These are phyloP conservation scores for Cyberlindnera suaveolens DNA, from an alignment of 805 yeast species.

Conservation along the genomic window DNA sequence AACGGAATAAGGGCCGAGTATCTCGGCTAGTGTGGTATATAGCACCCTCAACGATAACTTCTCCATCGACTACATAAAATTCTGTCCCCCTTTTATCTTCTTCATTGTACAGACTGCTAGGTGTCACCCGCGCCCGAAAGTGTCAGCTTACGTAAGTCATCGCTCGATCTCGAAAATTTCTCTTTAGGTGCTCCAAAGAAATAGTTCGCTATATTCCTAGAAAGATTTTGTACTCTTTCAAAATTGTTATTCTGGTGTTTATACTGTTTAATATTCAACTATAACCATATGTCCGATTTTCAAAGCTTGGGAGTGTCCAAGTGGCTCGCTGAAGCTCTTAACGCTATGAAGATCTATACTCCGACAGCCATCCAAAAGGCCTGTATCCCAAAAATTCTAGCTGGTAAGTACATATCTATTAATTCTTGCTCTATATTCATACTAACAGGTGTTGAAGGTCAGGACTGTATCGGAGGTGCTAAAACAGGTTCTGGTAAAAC, in stretches of 20 bases:
- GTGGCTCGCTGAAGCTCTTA: constrained; percentile 81
- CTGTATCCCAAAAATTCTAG: constrained; percentile 81
- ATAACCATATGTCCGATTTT: constrained; percentile 30
- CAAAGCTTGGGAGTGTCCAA: constrained; percentile 66
- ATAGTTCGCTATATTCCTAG: no score
- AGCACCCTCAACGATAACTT: background rate
- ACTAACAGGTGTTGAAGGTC: constrained; percentile 28
- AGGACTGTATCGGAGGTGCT: constrained; percentile 97
- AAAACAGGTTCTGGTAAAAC: constrained; percentile 98
- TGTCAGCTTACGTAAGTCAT: constrained; percentile 2
- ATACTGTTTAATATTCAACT: no score
- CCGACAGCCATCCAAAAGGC: constrained; percentile 87
- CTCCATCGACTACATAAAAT: background rate
- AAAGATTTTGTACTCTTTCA: no score
- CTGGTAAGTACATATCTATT: constrained; percentile 30
- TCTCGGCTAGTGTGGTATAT: background rate
- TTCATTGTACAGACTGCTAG: background rate
- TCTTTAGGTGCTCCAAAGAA: background rate
- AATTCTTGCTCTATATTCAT: background rate
- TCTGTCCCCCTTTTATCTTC: no score
- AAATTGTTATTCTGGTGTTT: no score
- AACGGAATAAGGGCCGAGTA: constrained; percentile 2
- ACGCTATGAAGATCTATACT: constrained; percentile 70
- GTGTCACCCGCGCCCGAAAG: background rate
- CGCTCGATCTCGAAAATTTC: background rate